Evolutionary conservation across 139 green algal genomes (phyloP).

Genomic region (Cymbomonas tetramitiformis): DNA sequence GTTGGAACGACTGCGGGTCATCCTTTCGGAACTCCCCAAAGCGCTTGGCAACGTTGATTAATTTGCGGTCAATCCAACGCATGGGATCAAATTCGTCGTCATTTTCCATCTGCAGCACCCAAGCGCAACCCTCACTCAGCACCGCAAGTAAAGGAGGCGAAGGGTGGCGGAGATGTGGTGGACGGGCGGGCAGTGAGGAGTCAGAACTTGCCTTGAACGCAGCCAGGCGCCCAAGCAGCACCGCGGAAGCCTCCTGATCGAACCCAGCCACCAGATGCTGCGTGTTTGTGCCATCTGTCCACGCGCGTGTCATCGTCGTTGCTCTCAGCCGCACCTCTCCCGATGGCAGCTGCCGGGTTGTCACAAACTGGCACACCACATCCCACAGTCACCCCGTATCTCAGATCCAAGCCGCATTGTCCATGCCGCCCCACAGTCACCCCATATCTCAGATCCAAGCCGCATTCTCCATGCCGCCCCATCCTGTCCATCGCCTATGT

Average conservation of each 20-base stretch:
- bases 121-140: too few relatives aligned
- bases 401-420: too few relatives aligned
- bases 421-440: too few relatives aligned
- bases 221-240: conserved; percentile 31
- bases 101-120: conserved; percentile 25
- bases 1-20: conserved; percentile 31
- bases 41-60: conserved; percentile 32
- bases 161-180: too few relatives aligned
- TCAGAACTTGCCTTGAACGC: too few relatives aligned
- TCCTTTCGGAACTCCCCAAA: conserved; percentile 36
- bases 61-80: conserved; percentile 41
- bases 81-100: conserved; percentile 36
- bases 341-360: conserved; percentile 14
- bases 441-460: too few relatives aligned
- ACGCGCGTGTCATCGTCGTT: conserved; percentile 31
- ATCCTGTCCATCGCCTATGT: too few relatives aligned
- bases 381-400: too few relatives aligned
- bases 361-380: conserved; percentile 30
- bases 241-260: conserved; percentile 34
- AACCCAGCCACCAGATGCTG: conserved; percentile 25
- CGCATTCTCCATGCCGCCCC: too few relatives aligned
- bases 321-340: conserved; percentile 33
- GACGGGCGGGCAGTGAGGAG: too few relatives aligned
- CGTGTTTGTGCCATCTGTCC: conserved; percentile 18
- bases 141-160: too few relatives aligned